A percentile compares a stretch with the other conserved stretches of the same genome.
These are phyloP conservation scores for Calocybe indica DNA, from an alignment of 768 basidiomycete genomes.

Conservation along the genomic window DNA sequence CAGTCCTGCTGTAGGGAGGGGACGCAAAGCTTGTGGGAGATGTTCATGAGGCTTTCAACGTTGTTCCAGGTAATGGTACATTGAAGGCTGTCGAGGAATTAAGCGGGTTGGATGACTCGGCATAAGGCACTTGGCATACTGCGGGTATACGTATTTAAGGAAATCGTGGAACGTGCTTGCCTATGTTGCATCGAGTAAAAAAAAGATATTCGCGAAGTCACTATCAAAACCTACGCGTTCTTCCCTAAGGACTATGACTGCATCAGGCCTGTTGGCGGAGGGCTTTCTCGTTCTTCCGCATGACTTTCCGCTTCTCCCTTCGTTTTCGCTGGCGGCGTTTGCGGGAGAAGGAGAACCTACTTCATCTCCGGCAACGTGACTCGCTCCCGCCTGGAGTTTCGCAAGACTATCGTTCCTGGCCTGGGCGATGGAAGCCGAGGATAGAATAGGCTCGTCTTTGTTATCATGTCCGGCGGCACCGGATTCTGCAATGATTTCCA, in stretches of 20 bases:
- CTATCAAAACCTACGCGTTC: constrained; percentile 52
- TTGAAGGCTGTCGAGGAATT: constrained; percentile 48
- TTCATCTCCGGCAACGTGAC: neutral
- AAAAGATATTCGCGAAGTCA: neutral
- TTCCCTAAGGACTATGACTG: constrained; percentile 85
- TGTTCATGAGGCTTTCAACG: constrained; percentile 86
- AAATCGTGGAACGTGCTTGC: constrained; percentile 91
- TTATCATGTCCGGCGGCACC: constrained; percentile 29
- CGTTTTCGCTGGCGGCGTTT: constrained; percentile 10
- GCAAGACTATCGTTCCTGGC: constrained; percentile 51
- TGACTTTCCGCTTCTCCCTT: constrained; percentile 19
- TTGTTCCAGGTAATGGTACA: constrained; percentile 96
- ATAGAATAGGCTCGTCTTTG: constrained; percentile 26
- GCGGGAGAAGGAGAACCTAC: constrained; percentile 8
- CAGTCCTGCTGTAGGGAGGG: constrained; percentile 78
- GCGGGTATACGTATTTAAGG: constrained; percentile 88
- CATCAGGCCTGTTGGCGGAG: constrained; percentile 56
- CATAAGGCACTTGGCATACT: constrained; percentile 45
- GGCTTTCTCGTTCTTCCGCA: constrained; percentile 22
- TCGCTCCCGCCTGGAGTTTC: constrained; percentile 42
- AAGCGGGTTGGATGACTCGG: neutral
- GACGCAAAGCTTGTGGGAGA: constrained; percentile 84
- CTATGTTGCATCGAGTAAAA: constrained; percentile 19
- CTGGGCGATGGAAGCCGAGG: constrained; percentile 23
- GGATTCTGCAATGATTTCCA: constrained; percentile 29